These are phyloP conservation scores for Geotrichum klebahnii DNA, from an alignment of 1,139 yeast genomes.

Conservation along the genomic window DNA sequence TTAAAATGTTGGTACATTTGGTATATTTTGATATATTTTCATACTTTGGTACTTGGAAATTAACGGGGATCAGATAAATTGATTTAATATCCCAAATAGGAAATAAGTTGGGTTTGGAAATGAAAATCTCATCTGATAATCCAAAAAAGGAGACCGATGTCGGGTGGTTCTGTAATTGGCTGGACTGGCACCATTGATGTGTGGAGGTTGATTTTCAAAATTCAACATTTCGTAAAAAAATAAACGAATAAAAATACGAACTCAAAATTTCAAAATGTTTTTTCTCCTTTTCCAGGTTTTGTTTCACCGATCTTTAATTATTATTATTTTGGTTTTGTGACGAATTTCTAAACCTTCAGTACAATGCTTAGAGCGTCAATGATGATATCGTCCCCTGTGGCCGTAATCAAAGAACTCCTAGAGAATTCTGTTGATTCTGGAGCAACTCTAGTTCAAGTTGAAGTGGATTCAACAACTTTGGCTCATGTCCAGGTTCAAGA, in stretches of 20 bases:
- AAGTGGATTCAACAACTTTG: slow-evolving; percentile 63
- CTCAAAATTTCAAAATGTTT: too few relatives aligned
- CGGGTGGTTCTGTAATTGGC: background rate
- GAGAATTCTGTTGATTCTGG: slow-evolving; percentile 79
- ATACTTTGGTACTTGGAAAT: too few relatives aligned
- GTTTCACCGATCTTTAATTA: background rate
- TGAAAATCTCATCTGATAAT: slow-evolving; percentile 8
- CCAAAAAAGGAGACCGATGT: too few relatives aligned
- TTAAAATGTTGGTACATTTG: too few relatives aligned
- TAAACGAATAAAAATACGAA: too few relatives aligned
- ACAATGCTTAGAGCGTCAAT: slow-evolving; percentile 10
- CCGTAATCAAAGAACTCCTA: slow-evolving; percentile 56
- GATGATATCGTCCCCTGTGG: slow-evolving; percentile 11
- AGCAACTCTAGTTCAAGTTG: slow-evolving; percentile 55
- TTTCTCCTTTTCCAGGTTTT: background rate
- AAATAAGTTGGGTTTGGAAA: too few relatives aligned
- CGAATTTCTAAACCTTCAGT: background rate
- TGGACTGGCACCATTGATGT: background rate
- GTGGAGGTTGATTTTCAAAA: too few relatives aligned
- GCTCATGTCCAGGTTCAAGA: slow-evolving; percentile 62
- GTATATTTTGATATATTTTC: too few relatives aligned
- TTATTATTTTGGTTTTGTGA: background rate
- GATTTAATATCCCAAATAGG: slow-evolving; percentile 1
- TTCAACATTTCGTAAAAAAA: too few relatives aligned
- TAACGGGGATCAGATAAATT: background rate